A percentile compares a stretch with the other conserved stretches of the same genome.
Evolutionary conservation across 2,329 filamentous ascomycete species (phyloP).

Genomic region (Neofusicoccum laricinum): DNA sequence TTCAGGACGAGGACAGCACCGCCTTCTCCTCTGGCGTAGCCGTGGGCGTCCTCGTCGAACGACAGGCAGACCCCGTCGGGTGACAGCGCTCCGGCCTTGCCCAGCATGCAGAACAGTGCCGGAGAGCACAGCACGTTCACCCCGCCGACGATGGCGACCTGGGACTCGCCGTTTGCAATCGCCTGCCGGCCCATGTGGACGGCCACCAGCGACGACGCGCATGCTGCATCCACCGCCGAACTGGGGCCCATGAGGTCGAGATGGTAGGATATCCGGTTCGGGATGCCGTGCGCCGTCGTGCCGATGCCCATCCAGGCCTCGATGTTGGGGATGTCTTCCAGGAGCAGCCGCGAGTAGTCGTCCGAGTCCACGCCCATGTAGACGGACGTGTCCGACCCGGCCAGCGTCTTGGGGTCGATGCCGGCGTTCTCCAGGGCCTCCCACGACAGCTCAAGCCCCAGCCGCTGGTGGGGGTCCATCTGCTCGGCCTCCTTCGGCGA

Average conservation of each 20-base stretch:
- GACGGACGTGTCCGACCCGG: constrained; percentile 25
- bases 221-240: constrained; percentile 37
- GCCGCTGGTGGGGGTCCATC: constrained; percentile 22
- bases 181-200: constrained; percentile 32
- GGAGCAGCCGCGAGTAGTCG: constrained; percentile 36
- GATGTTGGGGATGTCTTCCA: constrained; percentile 38
- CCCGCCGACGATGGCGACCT: constrained; percentile 30
- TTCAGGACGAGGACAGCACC: constrained; percentile 31
- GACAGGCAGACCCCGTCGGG: constrained; percentile 24
- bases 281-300: constrained; percentile 36
- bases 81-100: constrained; percentile 26
- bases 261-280: constrained; percentile 36
- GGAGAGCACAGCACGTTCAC: constrained; percentile 36
- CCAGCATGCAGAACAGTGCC: constrained; percentile 28
- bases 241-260: constrained; percentile 42
- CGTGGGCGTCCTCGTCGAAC: constrained; percentile 31
- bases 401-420: constrained; percentile 19
- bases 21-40: constrained; percentile 34
- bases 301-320: constrained; percentile 42
- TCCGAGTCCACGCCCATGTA: constrained; percentile 29
- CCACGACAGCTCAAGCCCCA: constrained; percentile 20
- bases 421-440: constrained; percentile 22
- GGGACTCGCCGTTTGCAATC: constrained; percentile 28
- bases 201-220: constrained; percentile 34
- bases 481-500: constrained; percentile 20